Evolutionary conservation across 257 asterid genomes (phyloP).

Genomic region (Fraxinus americana): DNA sequence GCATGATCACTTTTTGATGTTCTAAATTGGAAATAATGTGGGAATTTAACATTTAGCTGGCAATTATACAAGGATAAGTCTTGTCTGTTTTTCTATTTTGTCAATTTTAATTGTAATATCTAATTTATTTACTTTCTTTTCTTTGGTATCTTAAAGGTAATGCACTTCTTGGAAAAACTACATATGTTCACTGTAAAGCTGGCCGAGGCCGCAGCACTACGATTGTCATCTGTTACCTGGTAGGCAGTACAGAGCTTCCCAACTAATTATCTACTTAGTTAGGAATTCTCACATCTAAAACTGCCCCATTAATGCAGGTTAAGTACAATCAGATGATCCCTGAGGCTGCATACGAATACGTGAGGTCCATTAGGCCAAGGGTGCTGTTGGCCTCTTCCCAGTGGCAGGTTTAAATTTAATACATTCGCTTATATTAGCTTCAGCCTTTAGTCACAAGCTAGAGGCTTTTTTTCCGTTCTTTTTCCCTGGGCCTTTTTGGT

Average conservation of each 20-base stretch:
- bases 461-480: not conserved
- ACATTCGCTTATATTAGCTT: not conserved
- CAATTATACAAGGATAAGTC: not conserved
- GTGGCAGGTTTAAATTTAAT: constrained; percentile 73
- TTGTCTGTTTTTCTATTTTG: not conserved
- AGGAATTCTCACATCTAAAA: constrained; percentile 16
- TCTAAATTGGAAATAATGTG: not conserved
- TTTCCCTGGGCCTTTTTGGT: not conserved
- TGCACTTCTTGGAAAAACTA: constrained; percentile 63
- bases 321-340: constrained; percentile 83
- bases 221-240: constrained; percentile 93
- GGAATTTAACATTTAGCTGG: not conserved
- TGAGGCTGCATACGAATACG: constrained; percentile 61
- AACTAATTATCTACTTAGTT: not conserved
- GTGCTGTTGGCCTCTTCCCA: constrained; percentile 82
- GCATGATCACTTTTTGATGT: not conserved
- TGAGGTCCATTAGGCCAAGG: constrained; percentile 82
- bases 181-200: constrained; percentile 95
- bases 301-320: constrained; percentile 45
- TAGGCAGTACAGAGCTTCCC: constrained; percentile 22
- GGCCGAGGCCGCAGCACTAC: constrained; percentile 99
- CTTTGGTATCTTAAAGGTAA: constrained; percentile 41
- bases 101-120: constrained; percentile 2
- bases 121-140: not conserved
- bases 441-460: not conserved